A percentile compares a stretch with the other conserved stretches of the same genome.
phyloP scores from a whole-genome alignment of 192 early-diverging fungal genomes.

The Backusella psychrophila region DNA sequence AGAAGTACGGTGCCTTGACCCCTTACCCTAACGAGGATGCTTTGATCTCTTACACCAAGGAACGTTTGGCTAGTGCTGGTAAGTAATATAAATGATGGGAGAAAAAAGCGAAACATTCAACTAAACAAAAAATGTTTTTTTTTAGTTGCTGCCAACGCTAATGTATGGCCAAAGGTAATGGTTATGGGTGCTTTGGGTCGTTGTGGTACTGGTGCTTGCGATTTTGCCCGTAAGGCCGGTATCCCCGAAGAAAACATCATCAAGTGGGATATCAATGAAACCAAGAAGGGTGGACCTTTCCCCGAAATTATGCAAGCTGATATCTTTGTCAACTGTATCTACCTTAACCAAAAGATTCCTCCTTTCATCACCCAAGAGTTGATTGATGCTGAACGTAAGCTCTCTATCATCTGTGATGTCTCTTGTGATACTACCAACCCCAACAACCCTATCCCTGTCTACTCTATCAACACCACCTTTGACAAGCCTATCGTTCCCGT shows the following conservation, averaged over 20 bases:
- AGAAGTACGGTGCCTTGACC: slow-evolving; percentile 71
- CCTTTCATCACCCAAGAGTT: slow-evolving; percentile 89
- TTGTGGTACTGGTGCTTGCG: slow-evolving; percentile 87
- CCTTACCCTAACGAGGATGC: slow-evolving; percentile 84
- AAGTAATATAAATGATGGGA: slow-evolving; percentile 8
- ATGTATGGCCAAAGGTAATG: slow-evolving; percentile 79
- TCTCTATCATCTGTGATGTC: slow-evolving; percentile 91
- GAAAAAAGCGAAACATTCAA: not conserved
- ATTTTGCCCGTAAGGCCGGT: slow-evolving; percentile 78
- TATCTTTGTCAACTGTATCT: slow-evolving; percentile 99
- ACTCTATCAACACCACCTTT: slow-evolving; percentile 91
- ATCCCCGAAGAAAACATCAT: slow-evolving; percentile 86
- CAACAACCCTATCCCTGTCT: slow-evolving; percentile 96
- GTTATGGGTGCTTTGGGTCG: slow-evolving; percentile 98
- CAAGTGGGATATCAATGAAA: slow-evolving; percentile 96
- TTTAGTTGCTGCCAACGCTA: slow-evolving; percentile 49
- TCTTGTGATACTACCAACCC: slow-evolving; percentile 97
- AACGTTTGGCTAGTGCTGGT: slow-evolving; percentile 58
- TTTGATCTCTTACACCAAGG: slow-evolving; percentile 72
- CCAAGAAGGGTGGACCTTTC: slow-evolving; percentile 91
- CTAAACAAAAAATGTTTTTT: not conserved
- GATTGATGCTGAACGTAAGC: slow-evolving; percentile 64
- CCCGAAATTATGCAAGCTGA: slow-evolving; percentile 82
- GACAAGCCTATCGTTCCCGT: slow-evolving; percentile 84
- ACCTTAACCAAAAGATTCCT: slow-evolving; percentile 88